Conservation (phyloP, 73 alveolate species). For the Uronychia setigera region DNA sequence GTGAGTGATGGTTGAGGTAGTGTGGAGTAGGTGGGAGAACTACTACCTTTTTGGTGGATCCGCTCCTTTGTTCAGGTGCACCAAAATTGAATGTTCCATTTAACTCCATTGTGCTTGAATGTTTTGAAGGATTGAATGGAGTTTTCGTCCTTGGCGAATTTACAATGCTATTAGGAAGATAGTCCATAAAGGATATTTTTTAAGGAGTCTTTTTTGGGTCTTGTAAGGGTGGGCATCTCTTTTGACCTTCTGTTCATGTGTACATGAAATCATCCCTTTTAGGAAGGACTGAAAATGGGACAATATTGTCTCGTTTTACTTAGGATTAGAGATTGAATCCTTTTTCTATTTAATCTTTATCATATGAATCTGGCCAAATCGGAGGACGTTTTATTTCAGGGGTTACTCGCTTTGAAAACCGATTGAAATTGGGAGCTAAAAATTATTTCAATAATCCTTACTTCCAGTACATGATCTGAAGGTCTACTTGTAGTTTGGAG, state of each 20-base stretch:
- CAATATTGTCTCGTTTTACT: background rate
- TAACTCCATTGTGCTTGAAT: too few species aligned
- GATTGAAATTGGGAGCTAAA: background rate
- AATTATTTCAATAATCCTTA: background rate
- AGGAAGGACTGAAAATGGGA: background rate
- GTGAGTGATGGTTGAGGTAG: slow-evolving; percentile 4
- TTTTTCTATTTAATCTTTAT: background rate
- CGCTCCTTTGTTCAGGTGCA: too few species aligned
- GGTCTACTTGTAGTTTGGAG: background rate
- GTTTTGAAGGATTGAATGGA: too few species aligned
- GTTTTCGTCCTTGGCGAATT: too few species aligned
- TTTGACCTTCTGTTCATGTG: background rate
- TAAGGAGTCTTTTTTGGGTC: background rate
- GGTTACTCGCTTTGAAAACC: background rate
- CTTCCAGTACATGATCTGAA: background rate
- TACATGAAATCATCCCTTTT: background rate
- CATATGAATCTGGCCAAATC: background rate
- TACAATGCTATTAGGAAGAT: background rate
- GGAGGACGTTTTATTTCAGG: background rate
- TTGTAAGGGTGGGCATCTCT: background rate
- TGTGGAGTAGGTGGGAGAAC: background rate
- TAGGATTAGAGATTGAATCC: background rate
- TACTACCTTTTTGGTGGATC: background rate
- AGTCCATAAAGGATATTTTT: background rate
- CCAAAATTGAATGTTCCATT: too few species aligned